Evolutionary conservation across 805 yeast species (phyloP).

Genomic region (Henningerozyma blattae): DNA sequence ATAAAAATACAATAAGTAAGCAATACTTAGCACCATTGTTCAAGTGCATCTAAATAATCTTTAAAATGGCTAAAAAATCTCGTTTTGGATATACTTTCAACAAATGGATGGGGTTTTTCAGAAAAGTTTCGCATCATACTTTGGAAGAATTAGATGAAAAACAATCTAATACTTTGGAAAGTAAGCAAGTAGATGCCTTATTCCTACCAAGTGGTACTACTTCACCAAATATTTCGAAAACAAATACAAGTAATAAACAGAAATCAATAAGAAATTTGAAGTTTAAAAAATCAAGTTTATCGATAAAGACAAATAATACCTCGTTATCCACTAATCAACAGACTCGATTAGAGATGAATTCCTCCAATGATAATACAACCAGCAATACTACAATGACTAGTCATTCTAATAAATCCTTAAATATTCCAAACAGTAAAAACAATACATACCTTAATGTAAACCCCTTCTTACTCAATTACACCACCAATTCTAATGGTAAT

Average conservation of each 20-base stretch:
- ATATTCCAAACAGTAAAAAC: too few species aligned
- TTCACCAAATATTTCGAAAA: background rate
- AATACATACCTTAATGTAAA: too few species aligned
- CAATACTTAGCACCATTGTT: too few species aligned
- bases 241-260: background rate
- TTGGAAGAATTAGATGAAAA: background rate
- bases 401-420: too few species aligned
- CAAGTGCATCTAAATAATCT: too few species aligned
- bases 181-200: background rate
- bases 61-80: too few species aligned
- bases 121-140: background rate
- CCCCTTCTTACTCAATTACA: too few species aligned
- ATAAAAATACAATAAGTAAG: too few species aligned
- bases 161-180: background rate
- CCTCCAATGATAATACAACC: background rate
- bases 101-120: background rate
- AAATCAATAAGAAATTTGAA: too few species aligned
- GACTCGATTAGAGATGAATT: background rate
- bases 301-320: background rate
- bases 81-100: background rate
- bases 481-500: constrained; percentile 1
- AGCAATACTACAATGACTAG: too few species aligned
- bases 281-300: background rate
- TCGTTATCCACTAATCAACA: background rate
- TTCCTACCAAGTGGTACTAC: background rate